Conservation (phyloP, 202 grass and related monocot genomes). For the Digitaria exilis region DNA sequence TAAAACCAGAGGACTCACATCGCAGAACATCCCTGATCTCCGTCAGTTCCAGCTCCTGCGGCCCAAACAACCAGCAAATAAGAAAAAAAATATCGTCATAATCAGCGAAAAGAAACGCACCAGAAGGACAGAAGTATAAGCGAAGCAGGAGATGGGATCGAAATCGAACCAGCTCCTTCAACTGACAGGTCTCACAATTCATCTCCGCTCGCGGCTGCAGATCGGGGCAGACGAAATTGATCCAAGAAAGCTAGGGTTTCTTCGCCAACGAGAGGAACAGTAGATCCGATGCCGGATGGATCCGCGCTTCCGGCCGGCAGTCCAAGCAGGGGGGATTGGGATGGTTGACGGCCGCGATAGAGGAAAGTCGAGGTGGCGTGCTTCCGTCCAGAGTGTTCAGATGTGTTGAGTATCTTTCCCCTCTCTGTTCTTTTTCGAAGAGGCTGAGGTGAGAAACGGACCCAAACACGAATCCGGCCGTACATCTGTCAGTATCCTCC, state of each 20-base stretch:
- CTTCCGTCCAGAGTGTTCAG: background rate
- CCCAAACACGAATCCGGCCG: no score
- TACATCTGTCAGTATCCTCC: no score
- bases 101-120: background rate
- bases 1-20: constrained; percentile 37
- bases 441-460: background rate
- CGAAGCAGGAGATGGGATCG: background rate
- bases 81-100: background rate
- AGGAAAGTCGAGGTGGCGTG: background rate
- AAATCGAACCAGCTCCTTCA: constrained; percentile 65
- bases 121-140: background rate
- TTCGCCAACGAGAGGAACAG: background rate
- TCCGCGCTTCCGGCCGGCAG: background rate
- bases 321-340: background rate
- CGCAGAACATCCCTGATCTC: constrained; percentile 66
- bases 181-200: constrained; percentile 76
- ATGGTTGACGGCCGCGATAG: background rate
- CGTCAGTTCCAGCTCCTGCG: constrained; percentile 43
- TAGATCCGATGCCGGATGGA: background rate
- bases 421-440: background rate
- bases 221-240: background rate
- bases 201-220: constrained; percentile 10
- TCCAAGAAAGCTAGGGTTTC: background rate
- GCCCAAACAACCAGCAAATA: background rate
- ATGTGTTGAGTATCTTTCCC: background rate